Evolutionary conservation across 805 yeast species (phyloP).

Genomic region (Torulaspora quercuum): DNA sequence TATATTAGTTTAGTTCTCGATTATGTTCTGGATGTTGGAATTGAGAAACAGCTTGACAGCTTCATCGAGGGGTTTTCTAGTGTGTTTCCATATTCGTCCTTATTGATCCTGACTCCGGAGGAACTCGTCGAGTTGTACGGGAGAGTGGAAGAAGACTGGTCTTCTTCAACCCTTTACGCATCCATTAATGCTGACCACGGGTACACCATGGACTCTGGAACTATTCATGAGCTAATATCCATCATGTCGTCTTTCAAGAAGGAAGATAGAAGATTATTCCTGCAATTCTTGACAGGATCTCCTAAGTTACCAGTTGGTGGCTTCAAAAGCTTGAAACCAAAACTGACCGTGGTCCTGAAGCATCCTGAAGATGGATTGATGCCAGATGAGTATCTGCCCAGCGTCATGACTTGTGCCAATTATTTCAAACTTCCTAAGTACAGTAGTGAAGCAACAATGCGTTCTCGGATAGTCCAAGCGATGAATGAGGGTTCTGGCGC

Average conservation of each 20-base stretch:
- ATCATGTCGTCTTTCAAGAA: conserved; percentile 54
- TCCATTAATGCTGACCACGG: conserved; percentile 88
- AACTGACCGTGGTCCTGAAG: conserved; percentile 81
- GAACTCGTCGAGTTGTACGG: conserved; percentile 76
- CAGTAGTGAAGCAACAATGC: conserved; percentile 58
- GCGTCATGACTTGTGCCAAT: conserved; percentile 98
- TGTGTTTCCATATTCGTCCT: conserved; percentile 73
- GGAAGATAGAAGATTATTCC: conserved; percentile 62
- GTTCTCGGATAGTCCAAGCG: conserved; percentile 58
- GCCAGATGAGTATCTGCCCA: conserved; percentile 82
- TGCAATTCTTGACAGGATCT: conserved; percentile 89
- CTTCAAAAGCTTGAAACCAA: conserved; percentile 75
- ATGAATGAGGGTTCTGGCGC: conserved; percentile 86
- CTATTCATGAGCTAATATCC: conserved; percentile 58
- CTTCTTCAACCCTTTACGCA: conserved; percentile 52
- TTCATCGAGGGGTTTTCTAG: conserved; percentile 78
- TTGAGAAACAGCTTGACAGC: conserved; percentile 57
- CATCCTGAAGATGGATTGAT: conserved; percentile 64
- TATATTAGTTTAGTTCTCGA: conserved; percentile 60
- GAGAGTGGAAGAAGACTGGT: conserved; percentile 84
- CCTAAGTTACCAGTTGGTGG: conserved; percentile 95
- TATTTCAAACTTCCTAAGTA: conserved; percentile 87
- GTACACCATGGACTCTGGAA: conserved; percentile 62
- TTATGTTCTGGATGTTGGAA: conserved; percentile 58
- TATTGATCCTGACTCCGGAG: conserved; percentile 66